Conservation (phyloP, 805 yeast genomes). For the Yarrowia sp. region DNA sequence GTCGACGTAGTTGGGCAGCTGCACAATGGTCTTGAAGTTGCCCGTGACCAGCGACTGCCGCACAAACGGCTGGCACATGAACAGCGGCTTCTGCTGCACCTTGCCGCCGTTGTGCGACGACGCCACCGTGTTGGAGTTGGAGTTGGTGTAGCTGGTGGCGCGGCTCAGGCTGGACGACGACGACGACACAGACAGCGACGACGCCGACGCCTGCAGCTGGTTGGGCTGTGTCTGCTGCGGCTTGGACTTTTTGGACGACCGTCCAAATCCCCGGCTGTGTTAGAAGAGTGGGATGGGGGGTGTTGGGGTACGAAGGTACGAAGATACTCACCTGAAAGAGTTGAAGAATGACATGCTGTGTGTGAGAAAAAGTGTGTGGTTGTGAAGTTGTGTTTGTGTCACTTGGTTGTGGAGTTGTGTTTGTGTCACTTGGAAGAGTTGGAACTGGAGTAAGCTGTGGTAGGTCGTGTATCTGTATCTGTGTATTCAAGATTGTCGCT, state of each 20-base stretch:
- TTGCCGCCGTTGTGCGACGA: conserved; percentile 35
- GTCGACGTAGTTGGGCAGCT: conserved; percentile 93
- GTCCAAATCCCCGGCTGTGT: conserved; percentile 62
- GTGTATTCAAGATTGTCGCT: background rate
- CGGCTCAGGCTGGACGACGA: conserved; percentile 45
- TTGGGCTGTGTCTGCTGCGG: conserved; percentile 51
- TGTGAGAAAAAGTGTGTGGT: background rate
- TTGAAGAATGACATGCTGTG: conserved; percentile 48
- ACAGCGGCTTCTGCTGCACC: conserved; percentile 58
- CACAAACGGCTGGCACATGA: conserved; percentile 90
- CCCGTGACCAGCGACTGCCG: conserved; percentile 96
- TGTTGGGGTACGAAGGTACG: background rate
- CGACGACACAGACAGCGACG: conserved; percentile 42
- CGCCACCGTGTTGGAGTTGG: conserved; percentile 34
- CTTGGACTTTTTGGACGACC: conserved; percentile 59
- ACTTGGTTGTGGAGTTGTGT: background rate
- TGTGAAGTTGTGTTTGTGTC: background rate
- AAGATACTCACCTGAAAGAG: conserved; percentile 46
- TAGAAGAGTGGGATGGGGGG: conserved; percentile 40
- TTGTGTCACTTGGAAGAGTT: background rate
- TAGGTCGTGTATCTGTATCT: background rate
- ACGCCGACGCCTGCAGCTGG: conserved; percentile 44
- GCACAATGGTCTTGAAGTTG: conserved; percentile 93
- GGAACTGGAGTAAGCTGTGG: background rate
- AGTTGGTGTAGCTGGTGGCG: conserved; percentile 40